Conservation (phyloP, 768 basidiomycete species). For the Hygrophorus pudorinus region DNA sequence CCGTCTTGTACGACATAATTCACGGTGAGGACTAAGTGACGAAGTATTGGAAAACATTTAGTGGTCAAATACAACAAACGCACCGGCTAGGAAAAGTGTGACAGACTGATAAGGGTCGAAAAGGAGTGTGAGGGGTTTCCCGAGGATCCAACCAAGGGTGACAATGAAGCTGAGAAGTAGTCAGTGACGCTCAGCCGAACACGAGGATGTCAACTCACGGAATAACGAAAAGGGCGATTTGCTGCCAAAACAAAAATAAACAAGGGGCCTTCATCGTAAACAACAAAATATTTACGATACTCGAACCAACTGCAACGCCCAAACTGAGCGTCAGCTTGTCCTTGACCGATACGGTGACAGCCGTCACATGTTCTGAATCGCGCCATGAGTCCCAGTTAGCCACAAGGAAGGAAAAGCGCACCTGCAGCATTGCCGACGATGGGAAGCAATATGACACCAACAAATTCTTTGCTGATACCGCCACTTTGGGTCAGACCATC, state of each 20-base stretch:
- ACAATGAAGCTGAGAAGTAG: conserved; percentile 48
- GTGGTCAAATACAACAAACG: conserved; percentile 5
- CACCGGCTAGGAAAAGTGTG: conserved; percentile 38
- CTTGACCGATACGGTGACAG: conserved; percentile 86
- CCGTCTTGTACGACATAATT: conserved; percentile 82
- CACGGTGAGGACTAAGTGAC: conserved; percentile 57
- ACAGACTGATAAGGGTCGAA: conserved; percentile 87
- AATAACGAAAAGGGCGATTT: conserved; percentile 45
- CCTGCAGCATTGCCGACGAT: conserved; percentile 86
- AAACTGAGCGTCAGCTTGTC: conserved; percentile 81
- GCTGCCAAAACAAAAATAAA: conserved; percentile 29
- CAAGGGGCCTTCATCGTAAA: background rate
- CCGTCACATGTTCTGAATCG: conserved; percentile 73
- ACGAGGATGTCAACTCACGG: conserved; percentile 21
- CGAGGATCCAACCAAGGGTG: conserved; percentile 70
- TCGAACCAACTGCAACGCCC: conserved; percentile 83
- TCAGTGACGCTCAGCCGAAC: background rate
- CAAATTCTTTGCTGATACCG: conserved; percentile 65
- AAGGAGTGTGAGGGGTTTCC: conserved; percentile 68
- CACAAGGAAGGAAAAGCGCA: conserved; percentile 15
- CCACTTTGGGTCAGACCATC: conserved; percentile 52
- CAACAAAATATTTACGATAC: conserved; percentile 43
- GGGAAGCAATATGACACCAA: conserved; percentile 78
- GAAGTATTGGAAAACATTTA: background rate
- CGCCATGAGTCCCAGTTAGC: background rate